Evolutionary conservation across 1,139 yeast species (phyloP).

Genomic region (Geotrichum citri-aurantii): DNA sequence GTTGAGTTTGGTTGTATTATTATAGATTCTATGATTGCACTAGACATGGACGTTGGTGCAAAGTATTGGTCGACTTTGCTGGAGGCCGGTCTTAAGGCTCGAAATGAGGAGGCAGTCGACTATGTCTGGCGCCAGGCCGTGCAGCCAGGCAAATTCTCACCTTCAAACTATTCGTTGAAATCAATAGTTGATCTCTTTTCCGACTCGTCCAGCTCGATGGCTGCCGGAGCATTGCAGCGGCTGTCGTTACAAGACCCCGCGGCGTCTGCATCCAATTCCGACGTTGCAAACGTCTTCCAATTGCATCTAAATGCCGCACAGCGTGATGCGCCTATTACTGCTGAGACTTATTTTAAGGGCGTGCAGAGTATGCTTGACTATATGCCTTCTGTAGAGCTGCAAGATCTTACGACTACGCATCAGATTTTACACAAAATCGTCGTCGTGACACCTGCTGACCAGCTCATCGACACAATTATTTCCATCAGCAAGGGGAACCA

Average conservation of each 20-base stretch:
- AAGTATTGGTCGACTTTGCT: constrained; percentile 9
- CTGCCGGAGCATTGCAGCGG: constrained; percentile 8
- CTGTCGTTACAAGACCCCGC: constrained; percentile 2
- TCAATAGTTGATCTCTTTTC: constrained; percentile 7
- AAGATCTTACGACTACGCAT: background rate
- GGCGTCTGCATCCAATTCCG: background rate
- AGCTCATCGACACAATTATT: background rate
- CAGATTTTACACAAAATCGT: background rate
- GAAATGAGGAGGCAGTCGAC: constrained; percentile 1
- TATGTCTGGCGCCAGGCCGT: constrained; percentile 13
- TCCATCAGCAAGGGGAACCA: background rate
- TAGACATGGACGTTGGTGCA: constrained; percentile 1
- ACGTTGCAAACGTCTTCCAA: background rate
- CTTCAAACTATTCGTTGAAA: constrained; percentile 4
- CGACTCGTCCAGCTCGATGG: background rate
- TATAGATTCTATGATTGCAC: background rate
- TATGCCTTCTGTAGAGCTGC: constrained; percentile 1
- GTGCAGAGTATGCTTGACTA: background rate
- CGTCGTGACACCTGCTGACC: background rate
- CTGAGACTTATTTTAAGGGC: background rate
- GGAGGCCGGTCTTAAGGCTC: background rate
- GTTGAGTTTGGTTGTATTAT: background rate
- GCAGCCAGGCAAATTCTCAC: constrained; percentile 3
- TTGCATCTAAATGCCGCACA: background rate
- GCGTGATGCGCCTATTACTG: background rate